Evolutionary conservation across 257 asterid genomes (phyloP).

Genomic region (Solanum habrochaites): DNA sequence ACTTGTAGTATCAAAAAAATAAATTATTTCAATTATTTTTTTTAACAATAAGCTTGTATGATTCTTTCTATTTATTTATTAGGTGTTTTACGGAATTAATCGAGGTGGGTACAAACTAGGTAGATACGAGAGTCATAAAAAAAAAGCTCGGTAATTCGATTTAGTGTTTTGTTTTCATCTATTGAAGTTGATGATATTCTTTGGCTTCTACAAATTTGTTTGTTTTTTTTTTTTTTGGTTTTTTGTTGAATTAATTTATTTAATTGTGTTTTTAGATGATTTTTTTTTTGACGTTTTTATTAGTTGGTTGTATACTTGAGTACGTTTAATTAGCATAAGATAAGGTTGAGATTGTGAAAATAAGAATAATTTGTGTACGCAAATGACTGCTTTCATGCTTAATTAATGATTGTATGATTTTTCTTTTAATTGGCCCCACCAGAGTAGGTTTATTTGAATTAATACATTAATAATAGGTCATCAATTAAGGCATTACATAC

Average conservation of each 20-base stretch:
- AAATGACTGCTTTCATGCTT: constrained; percentile 21
- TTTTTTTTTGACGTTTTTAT: not conserved
- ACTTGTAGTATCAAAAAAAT: not conserved
- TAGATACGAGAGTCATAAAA: not conserved
- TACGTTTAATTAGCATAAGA: not conserved
- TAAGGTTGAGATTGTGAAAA: constrained; percentile 2
- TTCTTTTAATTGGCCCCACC: constrained; percentile 27
- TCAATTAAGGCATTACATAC: not conserved
- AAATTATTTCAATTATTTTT: not conserved
- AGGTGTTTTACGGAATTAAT: not conserved
- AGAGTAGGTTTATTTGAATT: constrained; percentile 6
- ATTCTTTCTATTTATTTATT: not conserved
- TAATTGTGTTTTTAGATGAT: not conserved
- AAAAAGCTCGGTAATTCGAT: not conserved
- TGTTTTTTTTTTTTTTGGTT: not conserved
- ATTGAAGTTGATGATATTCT: not conserved
- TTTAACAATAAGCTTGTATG: not conserved
- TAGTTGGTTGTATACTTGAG: not conserved
- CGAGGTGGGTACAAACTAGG: not conserved
- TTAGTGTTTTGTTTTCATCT: not conserved
- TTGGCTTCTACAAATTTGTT: not conserved
- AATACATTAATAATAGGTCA: not conserved
- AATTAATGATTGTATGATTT: not conserved
- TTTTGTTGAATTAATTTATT: not conserved
- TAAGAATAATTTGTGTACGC: constrained; percentile 4